Evolutionary conservation across 1,139 yeast species (phyloP).

Genomic region (Suhomyces coccinellae): DNA sequence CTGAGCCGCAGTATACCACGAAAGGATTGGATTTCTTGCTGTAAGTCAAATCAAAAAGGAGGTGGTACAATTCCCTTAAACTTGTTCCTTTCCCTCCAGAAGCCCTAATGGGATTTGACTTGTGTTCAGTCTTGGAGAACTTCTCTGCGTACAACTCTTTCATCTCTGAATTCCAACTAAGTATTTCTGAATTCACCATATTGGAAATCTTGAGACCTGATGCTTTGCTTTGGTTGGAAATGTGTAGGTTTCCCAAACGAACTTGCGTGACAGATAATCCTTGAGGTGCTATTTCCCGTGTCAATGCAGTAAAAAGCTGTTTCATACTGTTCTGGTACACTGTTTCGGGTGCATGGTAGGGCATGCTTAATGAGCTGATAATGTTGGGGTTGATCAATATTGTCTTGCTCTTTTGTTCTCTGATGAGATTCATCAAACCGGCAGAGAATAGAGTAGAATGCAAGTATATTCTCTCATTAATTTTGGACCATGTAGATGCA

Average conservation of each 20-base stretch:
- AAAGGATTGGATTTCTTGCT: constrained; percentile 25
- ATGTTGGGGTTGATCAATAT: constrained; percentile 47
- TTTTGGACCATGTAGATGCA: constrained; percentile 52
- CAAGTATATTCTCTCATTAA: constrained; percentile 45
- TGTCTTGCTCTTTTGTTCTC: constrained; percentile 48
- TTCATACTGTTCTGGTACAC: constrained; percentile 39
- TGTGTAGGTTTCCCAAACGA: constrained; percentile 48
- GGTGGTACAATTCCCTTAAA: constrained; percentile 52
- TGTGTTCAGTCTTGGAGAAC: constrained; percentile 37
- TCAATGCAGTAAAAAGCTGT: constrained; percentile 38
- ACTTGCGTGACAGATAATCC: constrained; percentile 47
- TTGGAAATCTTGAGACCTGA: constrained; percentile 31
- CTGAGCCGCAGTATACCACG: constrained; percentile 51
- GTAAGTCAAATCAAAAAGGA: constrained; percentile 55
- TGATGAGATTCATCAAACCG: constrained; percentile 58
- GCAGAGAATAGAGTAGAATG: constrained; percentile 55
- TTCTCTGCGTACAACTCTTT: constrained; percentile 36
- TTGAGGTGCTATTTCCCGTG: constrained; percentile 44
- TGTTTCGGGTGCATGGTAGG: constrained; percentile 53
- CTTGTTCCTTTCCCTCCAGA: constrained; percentile 38
- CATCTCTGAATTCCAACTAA: constrained; percentile 44
- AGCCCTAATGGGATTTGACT: constrained; percentile 36
- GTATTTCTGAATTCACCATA: constrained; percentile 38
- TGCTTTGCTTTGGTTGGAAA: constrained; percentile 33
- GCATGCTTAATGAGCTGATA: constrained; percentile 42